These are phyloP conservation scores for Condylostoma magnum DNA, from an alignment of 169 alveolate genomes.

Conservation along the genomic window DNA sequence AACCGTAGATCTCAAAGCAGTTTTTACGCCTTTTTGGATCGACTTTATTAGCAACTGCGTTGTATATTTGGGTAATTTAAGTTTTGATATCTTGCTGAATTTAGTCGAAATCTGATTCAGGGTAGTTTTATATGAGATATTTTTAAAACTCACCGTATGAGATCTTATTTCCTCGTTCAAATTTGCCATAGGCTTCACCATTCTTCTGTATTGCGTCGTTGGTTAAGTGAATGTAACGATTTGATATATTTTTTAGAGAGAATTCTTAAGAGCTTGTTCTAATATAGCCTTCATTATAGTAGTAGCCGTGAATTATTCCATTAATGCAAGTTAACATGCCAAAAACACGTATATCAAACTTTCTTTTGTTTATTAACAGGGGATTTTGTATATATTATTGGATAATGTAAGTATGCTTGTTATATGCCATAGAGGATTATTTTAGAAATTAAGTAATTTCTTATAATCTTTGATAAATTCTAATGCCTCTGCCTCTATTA, in stretches of 20 bases:
- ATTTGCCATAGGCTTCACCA: slow-evolving; percentile 57
- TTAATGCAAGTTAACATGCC: slow-evolving; percentile 45
- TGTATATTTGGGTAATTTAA: neutral
- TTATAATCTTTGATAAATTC: slow-evolving; percentile 33
- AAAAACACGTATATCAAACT: slow-evolving; percentile 72
- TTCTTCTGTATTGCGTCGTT: slow-evolving; percentile 66
- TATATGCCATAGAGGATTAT: neutral
- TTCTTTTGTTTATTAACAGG: slow-evolving; percentile 56
- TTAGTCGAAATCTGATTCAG: neutral
- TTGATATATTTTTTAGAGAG: slow-evolving; percentile 28
- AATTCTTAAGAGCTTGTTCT: slow-evolving; percentile 61
- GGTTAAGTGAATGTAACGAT: slow-evolving; percentile 57
- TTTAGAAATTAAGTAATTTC: slow-evolving; percentile 29
- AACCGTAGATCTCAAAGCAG: slow-evolving; percentile 57
- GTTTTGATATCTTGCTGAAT: neutral
- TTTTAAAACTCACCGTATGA: slow-evolving; percentile 50
- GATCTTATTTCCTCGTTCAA: slow-evolving; percentile 57
- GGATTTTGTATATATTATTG: slow-evolving; percentile 72
- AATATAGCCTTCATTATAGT: slow-evolving; percentile 64
- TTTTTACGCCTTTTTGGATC: neutral
- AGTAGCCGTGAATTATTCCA: slow-evolving; percentile 34
- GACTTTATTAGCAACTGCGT: neutral
- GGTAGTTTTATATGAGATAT: slow-evolving; percentile 25
- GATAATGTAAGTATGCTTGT: slow-evolving; percentile 15
- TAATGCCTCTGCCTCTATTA: slow-evolving; percentile 60